Base-by-base conservation (phyloP, 805 yeast genomes). In the Yarrowia deformans region DNA sequence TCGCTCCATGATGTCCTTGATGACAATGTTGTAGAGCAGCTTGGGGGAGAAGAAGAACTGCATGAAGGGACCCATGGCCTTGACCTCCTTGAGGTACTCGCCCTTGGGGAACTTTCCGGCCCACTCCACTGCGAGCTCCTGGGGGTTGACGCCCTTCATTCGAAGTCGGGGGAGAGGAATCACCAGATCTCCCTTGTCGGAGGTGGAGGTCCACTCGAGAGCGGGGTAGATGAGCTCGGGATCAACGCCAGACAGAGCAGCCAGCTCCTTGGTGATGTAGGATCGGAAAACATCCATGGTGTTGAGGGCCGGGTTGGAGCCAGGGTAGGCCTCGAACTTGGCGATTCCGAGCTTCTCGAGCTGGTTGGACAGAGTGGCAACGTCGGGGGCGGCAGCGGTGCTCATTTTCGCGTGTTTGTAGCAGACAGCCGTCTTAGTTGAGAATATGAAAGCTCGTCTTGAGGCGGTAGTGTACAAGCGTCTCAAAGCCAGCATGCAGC, bases 131-230 rank as follows among this genome's bases (percentile, higher is more conserved):
- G 95, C 93, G 70, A 89, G 78, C 68, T 84, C 87, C 77, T 88
- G 90, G 71, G 94, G 91, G 76, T 92, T 89, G 72, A 94, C 94
- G 72, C 90, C 87, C 74, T 92, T 90, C 78, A 94, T 84, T 75
- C 97, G 86, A 75, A 90, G 82, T 78, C 98, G 88, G 74, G 98
- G 99, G 52, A 95, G 84, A 52, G 99, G 98, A 69, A 94, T 87
- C 71, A 94, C 84, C 75, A 95, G 84, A 79, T 95, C 99, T 77
- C 98, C 99, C 76, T 94, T 89, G 70, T 93, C 97, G 73, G 90
- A 81, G 49, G 93, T 88, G 72, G 85, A 83, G 29, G 97, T 92
- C 84, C 94, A 86, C 80, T 95, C 98, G 75, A 95, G 84, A 45
- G 97, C 92, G 69, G 92, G 90, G 79, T 84, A 91, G 72, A 93